Evolutionary conservation across 2,329 filamentous ascomycete species (phyloP), one percentile per base, ranked within the genome.

Genomic region (Apiospora kogelbergensis): DNA sequence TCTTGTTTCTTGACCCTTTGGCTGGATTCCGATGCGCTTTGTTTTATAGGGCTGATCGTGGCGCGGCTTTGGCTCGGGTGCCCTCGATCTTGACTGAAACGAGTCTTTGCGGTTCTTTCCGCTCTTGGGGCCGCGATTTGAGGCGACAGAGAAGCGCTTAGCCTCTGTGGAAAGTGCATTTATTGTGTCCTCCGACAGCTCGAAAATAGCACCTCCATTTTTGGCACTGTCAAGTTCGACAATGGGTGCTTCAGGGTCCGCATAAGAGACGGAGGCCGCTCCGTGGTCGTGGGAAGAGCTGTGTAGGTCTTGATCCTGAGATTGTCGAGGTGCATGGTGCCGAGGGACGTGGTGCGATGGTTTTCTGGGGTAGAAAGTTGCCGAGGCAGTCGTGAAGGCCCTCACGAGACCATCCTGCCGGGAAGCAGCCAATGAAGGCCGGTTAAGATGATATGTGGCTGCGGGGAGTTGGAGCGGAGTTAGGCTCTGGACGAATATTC

Each of bases 401-500:
- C 72, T 72, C 22, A 69, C 26, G 42, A 69, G 68, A 30, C 69
- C 60, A 57, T 67, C 5, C 24, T 45, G 70, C 30, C 57, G 67
- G 65, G 37, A 26, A 7, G 22, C 24, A 40, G 63, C 63, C 67
- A 40, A 63, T 70, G 37, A 69, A 71, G 67, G 46, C 63, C 22
- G 68, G 53, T 63, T 69, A 71, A 60, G 53, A 37, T 30, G 53
- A 65, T 42, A 30, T 30, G 70, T 64, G 30, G 65, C 68, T 68
- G 73, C 48, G 48, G 75, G 69, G 10, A 78, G 15, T 53, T 73
- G 74, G 13, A 78, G 48, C 65, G 73, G 74, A 2, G 76, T 76
- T 13, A 88, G 77, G 40, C 80, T 84, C 70, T 81, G 82, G 15
- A 86, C 76, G 69, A 88, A 88, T n/a, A 83, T 79, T 67, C 80